Conservation (phyloP, 371 early-diverging fungal species). For the Mucor lusitanicus region DNA sequence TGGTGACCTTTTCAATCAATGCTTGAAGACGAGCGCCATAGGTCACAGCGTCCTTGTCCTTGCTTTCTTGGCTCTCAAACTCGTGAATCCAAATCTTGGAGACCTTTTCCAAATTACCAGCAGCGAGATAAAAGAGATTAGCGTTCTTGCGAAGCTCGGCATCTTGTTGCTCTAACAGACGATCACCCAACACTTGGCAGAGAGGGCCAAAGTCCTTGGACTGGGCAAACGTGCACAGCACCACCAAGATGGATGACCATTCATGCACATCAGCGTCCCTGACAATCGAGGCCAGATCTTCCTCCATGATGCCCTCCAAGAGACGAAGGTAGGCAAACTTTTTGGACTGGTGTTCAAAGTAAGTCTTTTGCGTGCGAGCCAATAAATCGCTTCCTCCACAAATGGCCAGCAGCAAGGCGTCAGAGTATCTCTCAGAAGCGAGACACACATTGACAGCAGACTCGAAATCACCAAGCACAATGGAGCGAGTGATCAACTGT, state of each 20-base stretch:
- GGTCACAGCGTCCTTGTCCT: conserved; percentile 22
- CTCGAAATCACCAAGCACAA: conserved; percentile 90
- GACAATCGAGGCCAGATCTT: conserved; percentile 83
- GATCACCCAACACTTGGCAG: conserved; percentile 71
- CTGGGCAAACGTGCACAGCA: conserved; percentile 90
- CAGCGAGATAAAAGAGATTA: conserved; percentile 84
- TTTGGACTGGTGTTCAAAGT: conserved; percentile 69
- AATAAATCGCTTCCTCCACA: conserved; percentile 88
- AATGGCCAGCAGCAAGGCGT: conserved; percentile 90
- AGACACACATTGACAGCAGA: conserved; percentile 88
- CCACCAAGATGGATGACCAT: conserved; percentile 90
- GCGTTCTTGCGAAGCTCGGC: conserved; percentile 49
- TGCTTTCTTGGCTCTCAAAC: conserved; percentile 38
- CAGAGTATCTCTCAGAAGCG: conserved; percentile 78
- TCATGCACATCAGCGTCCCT: conserved; percentile 74
- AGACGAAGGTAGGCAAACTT: conserved; percentile 78
- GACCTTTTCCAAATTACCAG: conserved; percentile 85
- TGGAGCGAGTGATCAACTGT: conserved; percentile 73
- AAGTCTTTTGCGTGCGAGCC: conserved; percentile 78
- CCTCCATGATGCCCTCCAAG: conserved; percentile 77
- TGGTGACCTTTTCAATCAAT: conserved; percentile 86
- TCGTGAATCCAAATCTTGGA: conserved; percentile 77
- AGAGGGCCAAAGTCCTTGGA: conserved; percentile 73
- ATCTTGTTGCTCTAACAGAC: conserved; percentile 54
- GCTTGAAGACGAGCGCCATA: conserved; percentile 58